Conservation (phyloP, 1,284 basidiomycete genomes). For the Sanghuangporus weigelae region DNA sequence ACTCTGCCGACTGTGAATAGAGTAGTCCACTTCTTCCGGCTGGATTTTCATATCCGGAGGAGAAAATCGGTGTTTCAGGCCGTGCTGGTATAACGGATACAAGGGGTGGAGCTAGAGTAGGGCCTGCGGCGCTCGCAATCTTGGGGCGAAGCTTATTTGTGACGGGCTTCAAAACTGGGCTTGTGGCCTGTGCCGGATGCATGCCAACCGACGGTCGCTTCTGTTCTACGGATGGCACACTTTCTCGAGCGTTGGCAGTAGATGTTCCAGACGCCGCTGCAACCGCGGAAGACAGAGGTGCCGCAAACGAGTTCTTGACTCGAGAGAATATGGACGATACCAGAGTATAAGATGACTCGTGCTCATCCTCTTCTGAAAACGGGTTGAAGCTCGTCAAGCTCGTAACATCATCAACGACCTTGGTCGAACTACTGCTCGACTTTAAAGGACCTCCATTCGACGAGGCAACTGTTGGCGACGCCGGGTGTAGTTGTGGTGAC, state of each 20-base stretch:
- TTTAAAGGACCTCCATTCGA: constrained; percentile 41
- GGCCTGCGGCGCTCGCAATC: constrained; percentile 44
- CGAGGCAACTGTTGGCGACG: constrained; percentile 25
- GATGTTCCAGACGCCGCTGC: constrained; percentile 33
- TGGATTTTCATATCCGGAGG: constrained; percentile 54
- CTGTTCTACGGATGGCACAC: constrained; percentile 37
- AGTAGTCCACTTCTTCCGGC: constrained; percentile 46
- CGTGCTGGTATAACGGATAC: constrained; percentile 78
- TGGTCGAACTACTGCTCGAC: constrained; percentile 54
- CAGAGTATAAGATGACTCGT: constrained; percentile 76
- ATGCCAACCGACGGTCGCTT: constrained; percentile 46
- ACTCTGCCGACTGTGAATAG: constrained; percentile 47
- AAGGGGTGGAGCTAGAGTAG: constrained; percentile 57
- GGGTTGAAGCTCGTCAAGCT: constrained; percentile 80
- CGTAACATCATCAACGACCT: constrained; percentile 56
- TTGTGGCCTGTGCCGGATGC: constrained; percentile 36
- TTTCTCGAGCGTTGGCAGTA: constrained; percentile 21
- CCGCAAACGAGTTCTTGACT: constrained; percentile 69
- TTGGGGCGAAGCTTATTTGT: constrained; percentile 53
- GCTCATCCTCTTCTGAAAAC: constrained; percentile 81
- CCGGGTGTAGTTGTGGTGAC: constrained; percentile 19
- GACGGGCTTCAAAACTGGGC: constrained; percentile 37
- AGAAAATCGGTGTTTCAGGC: constrained; percentile 66
- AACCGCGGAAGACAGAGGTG: constrained; percentile 50
- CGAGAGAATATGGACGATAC: constrained; percentile 72